These are phyloP conservation scores for Candida methanosorbosa DNA, from an alignment of 805 yeast species.

Conservation along the genomic window DNA sequence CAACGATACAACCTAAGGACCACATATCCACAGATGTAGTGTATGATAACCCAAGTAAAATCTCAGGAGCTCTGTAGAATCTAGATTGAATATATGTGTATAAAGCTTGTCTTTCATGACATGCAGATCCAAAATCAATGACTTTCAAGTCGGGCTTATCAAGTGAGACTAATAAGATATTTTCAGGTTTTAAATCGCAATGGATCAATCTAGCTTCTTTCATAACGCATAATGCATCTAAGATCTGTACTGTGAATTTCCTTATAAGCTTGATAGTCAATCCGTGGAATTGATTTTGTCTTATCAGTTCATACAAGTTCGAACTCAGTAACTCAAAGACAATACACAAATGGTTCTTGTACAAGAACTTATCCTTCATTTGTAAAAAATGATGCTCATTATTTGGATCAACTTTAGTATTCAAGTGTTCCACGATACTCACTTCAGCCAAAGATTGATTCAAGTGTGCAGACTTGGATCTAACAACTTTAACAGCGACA, in stretches of 20 bases:
- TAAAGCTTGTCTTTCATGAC: constrained; percentile 82
- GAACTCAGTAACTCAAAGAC: constrained; percentile 87
- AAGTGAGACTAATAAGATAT: constrained; percentile 69
- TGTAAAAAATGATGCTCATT: constrained; percentile 71
- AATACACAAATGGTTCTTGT: constrained; percentile 84
- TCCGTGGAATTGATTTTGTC: constrained; percentile 92
- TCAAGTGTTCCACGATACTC: constrained; percentile 71
- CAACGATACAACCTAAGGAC: constrained; percentile 54
- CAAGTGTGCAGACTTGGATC: constrained; percentile 82
- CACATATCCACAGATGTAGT: constrained; percentile 86
- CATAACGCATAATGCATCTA: constrained; percentile 72
- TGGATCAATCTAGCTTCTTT: constrained; percentile 83
- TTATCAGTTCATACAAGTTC: constrained; percentile 81
- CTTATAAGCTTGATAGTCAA: constrained; percentile 71
- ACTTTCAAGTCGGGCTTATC: constrained; percentile 84
- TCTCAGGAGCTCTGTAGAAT: constrained; percentile 93
- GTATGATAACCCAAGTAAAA: constrained; percentile 83
- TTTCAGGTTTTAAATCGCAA: constrained; percentile 96
- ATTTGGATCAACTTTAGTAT: constrained; percentile 57
- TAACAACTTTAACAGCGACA: constrained; percentile 91
- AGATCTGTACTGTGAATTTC: constrained; percentile 67
- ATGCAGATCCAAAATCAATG: constrained; percentile 94
- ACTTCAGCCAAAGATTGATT: constrained; percentile 92
- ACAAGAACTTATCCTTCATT: constrained; percentile 82
- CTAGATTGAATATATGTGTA: constrained; percentile 90